Base-by-base conservation (phyloP, 2,329 filamentous ascomycete species). In the Penicillium sp. region DNA sequence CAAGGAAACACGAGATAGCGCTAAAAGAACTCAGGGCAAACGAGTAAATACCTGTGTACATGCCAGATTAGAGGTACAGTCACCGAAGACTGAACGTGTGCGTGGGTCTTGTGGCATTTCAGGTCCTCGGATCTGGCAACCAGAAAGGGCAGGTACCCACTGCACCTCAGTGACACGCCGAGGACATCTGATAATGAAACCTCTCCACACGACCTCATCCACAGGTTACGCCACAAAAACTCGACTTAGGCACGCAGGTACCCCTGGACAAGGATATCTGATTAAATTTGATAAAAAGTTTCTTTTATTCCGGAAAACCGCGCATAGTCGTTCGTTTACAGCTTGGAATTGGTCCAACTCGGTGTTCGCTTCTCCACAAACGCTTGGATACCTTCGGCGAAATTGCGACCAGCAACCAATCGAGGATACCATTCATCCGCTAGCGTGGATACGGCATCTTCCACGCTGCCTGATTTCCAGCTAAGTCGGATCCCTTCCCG, bases 351-450 rank as follows among this genome's bases (percentile, higher is more conserved):
- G 36, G 55, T 55, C 87, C 87, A 90, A 27, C 74, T 76, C 2
- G 87, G 81, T 69, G 81, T 79, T 63, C 87, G 76, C 75, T 85
- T 89, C 79, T 91, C 87, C 22, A 87, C 84, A 75, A 91, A 92
- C 55, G 87, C 88, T 70, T 71, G 75, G 18, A 91, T 78, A 0
- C 88, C 89, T 71, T 91, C 88, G 41, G 78, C 79, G 73, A 89
- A 85, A 67, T 92, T 92, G 51, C 85, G 84, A 0, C 83, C 86
- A 1, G 74, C 78, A 50, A 85, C 77, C 42, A 91, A 76, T 44
- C 73, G 74, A 39, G 71, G 72, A 63, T 83, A 88, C 75, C 84
- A 80, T 1, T 79, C 78, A 53, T 81, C 76, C 9, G 79, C 77
- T 45, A 87, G 64, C 46, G 80, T 65, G 55, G 76, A 75, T 28